Base-by-base conservation (phyloP, 106 monocot species). In the Dactylorhiza incarnata region DNA sequence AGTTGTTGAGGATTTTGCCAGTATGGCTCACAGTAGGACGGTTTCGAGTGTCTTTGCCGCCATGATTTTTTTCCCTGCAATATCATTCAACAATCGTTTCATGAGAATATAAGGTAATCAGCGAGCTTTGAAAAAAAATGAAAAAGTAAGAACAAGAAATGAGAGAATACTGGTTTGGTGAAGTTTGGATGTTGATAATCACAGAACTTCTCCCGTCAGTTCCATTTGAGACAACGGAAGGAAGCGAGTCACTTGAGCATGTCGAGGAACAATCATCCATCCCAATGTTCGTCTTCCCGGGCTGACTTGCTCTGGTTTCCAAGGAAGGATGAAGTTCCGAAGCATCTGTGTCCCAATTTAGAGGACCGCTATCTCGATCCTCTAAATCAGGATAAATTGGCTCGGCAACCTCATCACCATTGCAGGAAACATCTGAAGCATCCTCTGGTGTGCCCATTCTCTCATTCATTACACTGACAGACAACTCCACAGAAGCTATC, bases 181-280 rank as follows among this genome's bases (percentile, higher is more conserved):
- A 83, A 25, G 53, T 75, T 63, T 78, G 75, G 45, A 62, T 49
- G 77, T 66, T 84, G 16, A 73, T 78, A 59, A 79, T 43, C 71
- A 75, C 59, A 70, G 81, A 37, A 43, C 77, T 86, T 51, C 81
- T 86, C 48, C 75, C 94, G 61, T 80, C 51, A 74, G 79, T 75
- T 26, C 76, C 89, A 75, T 74, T 83, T 23, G 88, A 50, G 53
- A 81, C 80, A 76, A 89, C 75, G 48, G 94, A 86, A 0, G 82
- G 89, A 58, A 91, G 79, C 2, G 95, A 89, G 45, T 99, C 94
- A 15, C 89, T 85, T 49, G 94, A 99, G 83, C 94, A 89, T 44
- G 89, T 91, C 4, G 91, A 99, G 23, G 94, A 99, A 78, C 89
- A 91, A 49, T 99, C 97, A 82, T 99, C 94, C 75, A 89, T 44